Evolutionary conservation across 139 green algal species (phyloP).

Genomic region (Ettlia oleoabundans): DNA sequence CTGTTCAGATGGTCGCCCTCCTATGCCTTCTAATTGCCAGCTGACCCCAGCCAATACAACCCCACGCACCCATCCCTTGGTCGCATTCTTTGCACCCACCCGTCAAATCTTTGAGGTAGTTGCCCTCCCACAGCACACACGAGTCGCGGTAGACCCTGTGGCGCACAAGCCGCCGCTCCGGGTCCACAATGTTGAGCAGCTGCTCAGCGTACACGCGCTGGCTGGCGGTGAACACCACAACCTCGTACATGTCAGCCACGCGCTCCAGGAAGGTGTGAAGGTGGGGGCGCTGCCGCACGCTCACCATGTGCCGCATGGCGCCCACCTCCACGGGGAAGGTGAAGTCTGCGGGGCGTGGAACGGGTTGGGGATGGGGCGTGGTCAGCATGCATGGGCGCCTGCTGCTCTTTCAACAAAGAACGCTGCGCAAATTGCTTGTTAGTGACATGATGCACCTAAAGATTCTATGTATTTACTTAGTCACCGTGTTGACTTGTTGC

Average conservation of each 20-base stretch:
- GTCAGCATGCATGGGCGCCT: neutral
- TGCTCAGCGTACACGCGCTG: constrained; percentile 83
- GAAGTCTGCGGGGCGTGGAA: constrained; percentile 61
- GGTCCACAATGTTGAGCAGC: constrained; percentile 86
- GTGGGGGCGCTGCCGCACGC: constrained; percentile 73
- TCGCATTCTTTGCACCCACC: neutral
- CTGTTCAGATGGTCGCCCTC: no score
- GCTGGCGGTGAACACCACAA: constrained; percentile 87
- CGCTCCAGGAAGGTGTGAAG: constrained; percentile 75
- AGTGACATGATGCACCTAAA: no score
- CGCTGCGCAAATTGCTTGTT: no score
- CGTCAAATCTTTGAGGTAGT: constrained; percentile 89
- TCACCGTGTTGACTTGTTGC: no score
- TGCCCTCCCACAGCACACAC: constrained; percentile 93
- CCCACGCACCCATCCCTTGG: neutral
- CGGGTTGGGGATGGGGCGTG: neutral
- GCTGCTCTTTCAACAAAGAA: no score
- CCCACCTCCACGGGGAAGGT: constrained; percentile 80
- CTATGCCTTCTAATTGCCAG: no score
- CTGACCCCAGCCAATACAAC: no score
- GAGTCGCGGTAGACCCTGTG: constrained; percentile 93
- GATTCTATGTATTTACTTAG: no score
- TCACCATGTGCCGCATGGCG: constrained; percentile 75
- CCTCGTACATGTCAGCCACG: constrained; percentile 76
- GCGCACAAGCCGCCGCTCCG: constrained; percentile 70